Evolutionary conservation across 768 basidiomycete genomes (phyloP), one percentile per base, ranked within the genome.

Genomic region (Fibroporia radiculosa): DNA sequence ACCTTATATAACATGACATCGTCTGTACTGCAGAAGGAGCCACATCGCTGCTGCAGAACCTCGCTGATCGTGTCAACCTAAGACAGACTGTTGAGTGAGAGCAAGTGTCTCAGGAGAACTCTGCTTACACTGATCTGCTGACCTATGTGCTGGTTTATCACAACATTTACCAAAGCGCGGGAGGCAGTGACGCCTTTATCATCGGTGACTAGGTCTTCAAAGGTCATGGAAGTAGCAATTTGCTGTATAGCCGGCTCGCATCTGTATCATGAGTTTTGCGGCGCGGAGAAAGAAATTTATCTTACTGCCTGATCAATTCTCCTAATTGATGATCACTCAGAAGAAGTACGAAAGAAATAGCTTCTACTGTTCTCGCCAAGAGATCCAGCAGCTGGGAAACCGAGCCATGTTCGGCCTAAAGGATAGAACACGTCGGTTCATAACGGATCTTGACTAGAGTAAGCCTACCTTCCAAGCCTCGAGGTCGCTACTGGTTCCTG

Each of bases 1-100:
- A 81, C 92, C 73, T 99, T 99, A 70, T 98, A 97, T 23, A 96
- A 65, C 75, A 96, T 88, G 34, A 99, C 96, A 65, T 99, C 96
- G 58, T 97, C 96, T 2, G 93, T 84, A 54, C 93, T 93, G 64
- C 93, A 97, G 75, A 98, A 98, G 12, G 93, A 90, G 2, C 95
- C 93, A 54, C 96, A 99, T 60, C 92, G 75, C 56, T 88, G 82
- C 59, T 98, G 95, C 29, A 99, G 66, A 33, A 93, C 81, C 56
- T 97, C 93, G 60, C 91, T 95, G 62, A 99, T 88, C 5, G 92
- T 88, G 63, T 99, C 96, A 51, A 99, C 89, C 93, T 95, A 42
- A 13, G 31, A 12, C n/a, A n/a, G n/a, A n/a, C n/a, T n/a, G n/a
- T n/a, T n/a, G n/a, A n/a, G n/a, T n/a, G n/a, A n/a, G n/a, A n/a